Conservation (phyloP, 139 green algal genomes). For the Picochlorum sp. region DNA sequence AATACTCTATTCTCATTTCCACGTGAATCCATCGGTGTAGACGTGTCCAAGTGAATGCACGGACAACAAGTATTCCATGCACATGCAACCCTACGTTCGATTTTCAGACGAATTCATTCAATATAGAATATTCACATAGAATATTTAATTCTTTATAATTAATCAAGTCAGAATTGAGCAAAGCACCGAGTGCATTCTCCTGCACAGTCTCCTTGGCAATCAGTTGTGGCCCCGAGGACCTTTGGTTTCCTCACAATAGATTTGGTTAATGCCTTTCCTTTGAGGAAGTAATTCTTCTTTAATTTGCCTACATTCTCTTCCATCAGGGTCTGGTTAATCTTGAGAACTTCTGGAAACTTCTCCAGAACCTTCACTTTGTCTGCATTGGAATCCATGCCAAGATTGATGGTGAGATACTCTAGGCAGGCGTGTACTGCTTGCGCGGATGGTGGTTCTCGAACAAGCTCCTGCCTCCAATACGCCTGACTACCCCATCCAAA, state of each 20-base stretch:
- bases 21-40: too few relatives aligned
- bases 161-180: slow-evolving; percentile 14
- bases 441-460: not conserved
- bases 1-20: too few relatives aligned
- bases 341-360: slow-evolving; percentile 13
- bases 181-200: slow-evolving; percentile 14
- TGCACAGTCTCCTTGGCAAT: slow-evolving; percentile 10
- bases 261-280: not conserved
- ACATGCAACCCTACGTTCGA: not conserved
- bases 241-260: slow-evolving; percentile 6
- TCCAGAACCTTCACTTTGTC: slow-evolving; percentile 2
- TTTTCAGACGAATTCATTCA: not conserved
- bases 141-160: not conserved
- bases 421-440: not conserved
- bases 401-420: not conserved
- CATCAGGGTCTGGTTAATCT: slow-evolving; percentile 1
- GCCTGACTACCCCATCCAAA: slow-evolving; percentile 28
- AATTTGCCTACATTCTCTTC: slow-evolving; percentile 7
- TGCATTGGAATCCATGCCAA: not conserved
- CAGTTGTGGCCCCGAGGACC: slow-evolving; percentile 2
- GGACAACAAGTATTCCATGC: too few relatives aligned
- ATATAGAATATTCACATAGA: not conserved
- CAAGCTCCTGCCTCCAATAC: slow-evolving; percentile 26
- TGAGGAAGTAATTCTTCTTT: slow-evolving; percentile 12
- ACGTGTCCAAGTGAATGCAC: too few relatives aligned